Base-by-base conservation (phyloP, 1,139 yeast species). In the Kodamaea alishanica region DNA sequence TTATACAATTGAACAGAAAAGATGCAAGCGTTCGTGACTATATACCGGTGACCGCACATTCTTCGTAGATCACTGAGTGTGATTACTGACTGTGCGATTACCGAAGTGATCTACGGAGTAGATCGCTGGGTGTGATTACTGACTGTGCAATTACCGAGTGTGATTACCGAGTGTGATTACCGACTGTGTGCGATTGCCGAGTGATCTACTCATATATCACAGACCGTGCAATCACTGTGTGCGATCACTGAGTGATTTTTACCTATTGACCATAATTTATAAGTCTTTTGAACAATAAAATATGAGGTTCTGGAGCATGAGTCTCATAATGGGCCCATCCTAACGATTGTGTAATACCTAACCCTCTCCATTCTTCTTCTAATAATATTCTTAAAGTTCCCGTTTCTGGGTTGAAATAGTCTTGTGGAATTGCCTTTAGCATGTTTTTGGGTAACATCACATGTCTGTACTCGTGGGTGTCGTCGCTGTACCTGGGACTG, bases 311-410 rank as follows among this genome's bases (percentile, higher is more conserved):
- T 27, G 98, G 99, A 0, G 97, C 81, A 63, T 94, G 99, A 37
- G 96, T 90, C 57, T 92, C 99, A 59, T 92, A 94, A 62, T 94
- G 98, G 37, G 78, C 94, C 99, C 99, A 94, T 1, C 99, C 99
- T 45, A 94, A 72, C 34, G 96, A 86, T 62, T 92, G 99, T 8
- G 98, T 94, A 54, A 94, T 89, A 4, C 99, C 99, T 41, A 94
- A 71, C 2, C 97, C 97, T 61, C 99, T 76, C 99, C 99, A 94
- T 63, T 94, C 99, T 51, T 92, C 97, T 61, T 94, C 99, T 43
- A 84, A 65, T 38, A 94, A 70, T 40, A 94, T 87, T 50, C 96
- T 81, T 51, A 94, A 73, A 0, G 98, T 92, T 6, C 97, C 97
- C 3, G 96, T 87, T 46, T 90, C 96, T 8, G 92, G 86, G 58